Evolutionary conservation across 352 stramenopile species (phyloP), one percentile per base, ranked within the genome.

Genomic region (Globisporangium solare): DNA sequence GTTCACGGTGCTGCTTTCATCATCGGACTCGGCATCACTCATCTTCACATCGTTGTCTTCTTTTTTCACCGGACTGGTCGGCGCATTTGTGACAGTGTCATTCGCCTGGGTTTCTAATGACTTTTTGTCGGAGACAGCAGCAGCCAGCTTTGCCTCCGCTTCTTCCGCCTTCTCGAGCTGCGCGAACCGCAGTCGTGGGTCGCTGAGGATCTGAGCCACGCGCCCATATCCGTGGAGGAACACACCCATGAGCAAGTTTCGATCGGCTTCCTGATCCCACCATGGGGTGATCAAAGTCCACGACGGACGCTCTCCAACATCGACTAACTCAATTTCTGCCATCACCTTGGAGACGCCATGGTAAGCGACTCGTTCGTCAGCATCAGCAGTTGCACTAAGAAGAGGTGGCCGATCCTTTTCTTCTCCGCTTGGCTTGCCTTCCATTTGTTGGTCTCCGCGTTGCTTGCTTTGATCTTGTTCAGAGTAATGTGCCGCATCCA

Each of bases 181-280:
- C 0, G 71, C 68, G 58, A 95, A 95, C 24, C 78, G 81, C 59
- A 95, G 66, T 0, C 83, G 76, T 2, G 79, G 66, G 37, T 95
- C 86, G 18, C 70, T 70, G 2, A 94, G 54, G 58, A 95, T 95
- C 58, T 95, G 86, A 1, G 76, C 77, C 50, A 80, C 93, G 15
- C 86, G 86, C 11, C 86, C 86, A 43, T 95, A 95, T 32, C 86
- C 86, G 21, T 93, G 86, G 13, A 95, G 63, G 48, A 93, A 95
- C 18, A 95, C 83, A 21, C 86, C 86, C 32, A 88, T 79, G 20
- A 93, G 63, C 58, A 95, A 60, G 58, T 81, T 88, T 27, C 84
- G 74, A 46, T 95, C 86, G 0, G 83, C 82, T 20, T 90, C 71
- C 37, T 84, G 71, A 48, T 93, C 84, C 86, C 86, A 95, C 86